Conservation (phyloP, 108 stramenopile species). For the Cyclostephanos invisitatus region DNA sequence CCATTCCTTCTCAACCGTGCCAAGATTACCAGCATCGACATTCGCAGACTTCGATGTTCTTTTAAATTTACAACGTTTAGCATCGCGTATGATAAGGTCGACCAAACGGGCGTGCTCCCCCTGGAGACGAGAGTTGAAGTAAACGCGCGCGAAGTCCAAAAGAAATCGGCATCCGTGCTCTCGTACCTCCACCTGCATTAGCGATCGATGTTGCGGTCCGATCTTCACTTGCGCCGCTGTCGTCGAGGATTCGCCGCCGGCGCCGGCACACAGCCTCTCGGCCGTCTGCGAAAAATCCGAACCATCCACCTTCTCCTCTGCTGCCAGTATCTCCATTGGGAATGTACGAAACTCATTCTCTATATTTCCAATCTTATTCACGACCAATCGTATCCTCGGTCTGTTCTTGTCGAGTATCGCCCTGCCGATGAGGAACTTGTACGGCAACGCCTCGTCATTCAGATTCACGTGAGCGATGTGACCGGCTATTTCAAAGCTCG, state of each 20-base stretch:
- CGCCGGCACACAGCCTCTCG: conserved; percentile 21
- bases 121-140: conserved; percentile 95
- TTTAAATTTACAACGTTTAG: not conserved
- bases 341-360: conserved; percentile 93
- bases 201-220: conserved; percentile 31
- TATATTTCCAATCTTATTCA: conserved; percentile 94
- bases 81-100: conserved; percentile 57
- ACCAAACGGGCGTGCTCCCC: conserved; percentile 91
- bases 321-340: conserved; percentile 95
- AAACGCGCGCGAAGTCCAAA: conserved; percentile 94
- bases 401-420: conserved; percentile 93
- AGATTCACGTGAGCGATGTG: conserved; percentile 97
- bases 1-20: conserved; percentile 10
- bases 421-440: conserved; percentile 89
- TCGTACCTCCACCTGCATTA: conserved; percentile 68
- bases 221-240: conserved; percentile 26
- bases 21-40: not conserved
- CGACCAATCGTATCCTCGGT: conserved; percentile 83
- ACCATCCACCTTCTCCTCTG: conserved; percentile 38
- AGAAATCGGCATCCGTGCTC: conserved; percentile 89
- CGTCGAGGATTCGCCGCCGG: not conserved
- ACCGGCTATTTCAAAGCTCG: conserved; percentile 92
- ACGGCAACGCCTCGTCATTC: conserved; percentile 83
- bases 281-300: conserved; percentile 7
- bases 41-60: not conserved